Evolutionary conservation across 768 basidiomycete genomes (phyloP).

Genomic region (Podaxis sp.): DNA sequence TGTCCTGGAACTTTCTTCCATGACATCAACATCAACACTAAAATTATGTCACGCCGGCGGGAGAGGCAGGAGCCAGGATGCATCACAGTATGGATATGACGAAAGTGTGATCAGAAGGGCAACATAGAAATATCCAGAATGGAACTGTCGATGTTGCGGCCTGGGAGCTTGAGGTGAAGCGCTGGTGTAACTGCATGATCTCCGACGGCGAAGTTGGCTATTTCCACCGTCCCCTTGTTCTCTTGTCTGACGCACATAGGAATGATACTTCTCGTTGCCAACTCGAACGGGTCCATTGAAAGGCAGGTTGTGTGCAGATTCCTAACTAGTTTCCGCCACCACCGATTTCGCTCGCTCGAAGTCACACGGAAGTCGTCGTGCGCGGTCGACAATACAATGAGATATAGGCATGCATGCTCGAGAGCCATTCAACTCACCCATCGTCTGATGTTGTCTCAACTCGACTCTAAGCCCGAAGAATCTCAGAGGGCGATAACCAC

Average conservation of each 20-base stretch:
- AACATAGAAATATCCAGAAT: too few species aligned
- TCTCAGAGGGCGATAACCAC: neutral
- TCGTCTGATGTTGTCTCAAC: too few species aligned
- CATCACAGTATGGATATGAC: neutral
- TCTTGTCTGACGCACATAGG: neutral
- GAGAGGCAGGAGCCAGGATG: neutral
- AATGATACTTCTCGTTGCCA: neutral
- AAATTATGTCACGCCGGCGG: constrained; percentile 8
- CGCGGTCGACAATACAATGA: neutral
- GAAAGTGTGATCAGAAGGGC: neutral
- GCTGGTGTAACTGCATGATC: too few species aligned
- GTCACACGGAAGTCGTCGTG: neutral
- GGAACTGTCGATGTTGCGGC: neutral
- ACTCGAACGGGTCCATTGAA: too few species aligned
- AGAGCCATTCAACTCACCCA: too few species aligned
- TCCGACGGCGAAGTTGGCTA: neutral
- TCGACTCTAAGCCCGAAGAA: too few species aligned
- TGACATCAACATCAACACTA: neutral
- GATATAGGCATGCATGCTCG: too few species aligned
- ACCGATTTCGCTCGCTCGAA: neutral
- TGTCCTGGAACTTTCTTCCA: neutral
- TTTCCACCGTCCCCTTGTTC: neutral
- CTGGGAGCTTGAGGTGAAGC: too few species aligned
- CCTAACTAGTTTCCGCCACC: too few species aligned
- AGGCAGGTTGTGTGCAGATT: too few species aligned